Evolutionary conservation across 148 eudicot species (phyloP).

Genomic region (Euryodendron excelsum): DNA sequence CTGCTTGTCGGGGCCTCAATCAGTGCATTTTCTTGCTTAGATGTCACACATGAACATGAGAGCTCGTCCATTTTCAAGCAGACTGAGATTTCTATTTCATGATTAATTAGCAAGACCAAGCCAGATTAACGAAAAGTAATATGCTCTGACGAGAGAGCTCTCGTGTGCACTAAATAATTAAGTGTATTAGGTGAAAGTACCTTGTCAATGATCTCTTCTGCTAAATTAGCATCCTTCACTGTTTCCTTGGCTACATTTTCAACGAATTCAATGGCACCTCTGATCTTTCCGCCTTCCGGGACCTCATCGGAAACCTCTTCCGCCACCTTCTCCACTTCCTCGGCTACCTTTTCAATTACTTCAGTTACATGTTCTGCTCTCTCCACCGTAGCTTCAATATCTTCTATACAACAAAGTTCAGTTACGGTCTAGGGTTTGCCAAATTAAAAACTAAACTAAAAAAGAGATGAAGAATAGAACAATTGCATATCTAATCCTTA

Average conservation of each 20-base stretch:
- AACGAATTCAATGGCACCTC: background rate
- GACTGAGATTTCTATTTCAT: background rate
- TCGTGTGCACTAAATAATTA: too few species aligned
- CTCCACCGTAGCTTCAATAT: slow-evolving; percentile 25
- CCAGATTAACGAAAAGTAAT: background rate
- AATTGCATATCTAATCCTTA: background rate
- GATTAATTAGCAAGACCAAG: background rate
- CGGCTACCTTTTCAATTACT: slow-evolving; percentile 37
- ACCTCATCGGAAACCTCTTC: slow-evolving; percentile 25
- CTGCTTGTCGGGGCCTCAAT: too few species aligned
- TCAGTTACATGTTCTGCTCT: slow-evolving; percentile 26
- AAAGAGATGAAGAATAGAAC: background rate
- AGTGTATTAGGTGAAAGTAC: slow-evolving; percentile 16
- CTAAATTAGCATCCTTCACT: slow-evolving; percentile 29
- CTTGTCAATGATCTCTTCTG: slow-evolving; percentile 34
- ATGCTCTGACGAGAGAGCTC: too few species aligned
- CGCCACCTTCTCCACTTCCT: slow-evolving; percentile 38
- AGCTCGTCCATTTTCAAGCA: background rate
- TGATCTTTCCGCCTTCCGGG: slow-evolving; percentile 25
- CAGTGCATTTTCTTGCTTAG: too few species aligned
- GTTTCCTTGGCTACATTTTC: slow-evolving; percentile 24
- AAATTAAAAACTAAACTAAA: background rate
- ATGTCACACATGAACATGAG: background rate
- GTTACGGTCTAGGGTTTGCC: too few species aligned
- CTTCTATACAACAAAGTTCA: slow-evolving; percentile 15